Conservation (phyloP, 768 basidiomycete species). For the Kwoniella sp. region DNA sequence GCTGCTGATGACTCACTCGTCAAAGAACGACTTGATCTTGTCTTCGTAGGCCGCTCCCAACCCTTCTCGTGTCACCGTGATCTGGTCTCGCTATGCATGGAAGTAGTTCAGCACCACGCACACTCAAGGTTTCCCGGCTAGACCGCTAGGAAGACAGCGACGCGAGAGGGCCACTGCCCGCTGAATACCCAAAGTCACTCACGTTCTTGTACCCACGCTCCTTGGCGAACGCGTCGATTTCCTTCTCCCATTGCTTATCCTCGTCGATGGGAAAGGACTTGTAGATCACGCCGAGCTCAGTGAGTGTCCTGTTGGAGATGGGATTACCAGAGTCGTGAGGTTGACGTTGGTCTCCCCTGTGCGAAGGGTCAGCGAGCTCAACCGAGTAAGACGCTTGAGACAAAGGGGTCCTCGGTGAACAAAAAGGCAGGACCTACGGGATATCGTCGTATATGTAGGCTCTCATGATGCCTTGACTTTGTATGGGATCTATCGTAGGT, state of each 20-base stretch:
- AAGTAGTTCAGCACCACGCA: too few species aligned
- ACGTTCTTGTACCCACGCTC: slow-evolving; percentile 73
- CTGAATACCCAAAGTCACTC: slow-evolving; percentile 10
- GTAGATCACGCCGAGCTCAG: slow-evolving; percentile 61
- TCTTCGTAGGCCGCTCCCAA: slow-evolving; percentile 78
- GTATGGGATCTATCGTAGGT: too few species aligned
- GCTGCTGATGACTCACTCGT: slow-evolving; percentile 59
- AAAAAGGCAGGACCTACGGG: slow-evolving; percentile 30
- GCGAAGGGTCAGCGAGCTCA: slow-evolving; percentile 55
- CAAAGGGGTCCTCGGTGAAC: neutral
- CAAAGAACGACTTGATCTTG: slow-evolving; percentile 76
- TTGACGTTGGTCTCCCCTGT: slow-evolving; percentile 74
- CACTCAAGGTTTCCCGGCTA: too few species aligned
- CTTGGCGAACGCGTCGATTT: slow-evolving; percentile 59
- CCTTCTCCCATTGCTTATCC: slow-evolving; percentile 54
- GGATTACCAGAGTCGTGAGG: slow-evolving; percentile 63
- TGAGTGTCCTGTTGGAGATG: slow-evolving; percentile 57
- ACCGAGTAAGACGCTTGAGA: neutral
- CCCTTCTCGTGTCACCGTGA: slow-evolving; percentile 71
- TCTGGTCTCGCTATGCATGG: slow-evolving; percentile 59
- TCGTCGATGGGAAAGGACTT: slow-evolving; percentile 64
- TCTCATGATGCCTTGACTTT: slow-evolving; percentile 32
- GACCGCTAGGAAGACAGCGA: too few species aligned
- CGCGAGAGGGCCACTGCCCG: too few species aligned
- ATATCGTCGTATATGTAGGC: slow-evolving; percentile 51